Conservation (phyloP, 2,329 filamentous ascomycete species). For the Endoconidiophora polonica region DNA sequence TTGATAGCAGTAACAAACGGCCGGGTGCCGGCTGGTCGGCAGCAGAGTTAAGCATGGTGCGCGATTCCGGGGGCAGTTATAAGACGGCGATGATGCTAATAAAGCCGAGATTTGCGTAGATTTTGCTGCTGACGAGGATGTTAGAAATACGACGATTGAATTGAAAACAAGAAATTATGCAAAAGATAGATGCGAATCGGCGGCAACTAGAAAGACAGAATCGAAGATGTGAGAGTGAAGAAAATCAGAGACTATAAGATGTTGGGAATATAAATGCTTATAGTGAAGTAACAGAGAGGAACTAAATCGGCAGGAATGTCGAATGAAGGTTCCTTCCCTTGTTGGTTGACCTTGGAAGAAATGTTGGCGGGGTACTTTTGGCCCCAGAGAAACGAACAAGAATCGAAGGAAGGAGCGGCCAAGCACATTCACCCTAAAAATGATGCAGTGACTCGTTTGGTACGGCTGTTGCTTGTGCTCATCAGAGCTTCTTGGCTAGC, state of each 20-base stretch:
- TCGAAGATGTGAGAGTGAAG: background rate
- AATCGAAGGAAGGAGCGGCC: too few relatives aligned
- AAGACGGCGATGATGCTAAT: too few relatives aligned
- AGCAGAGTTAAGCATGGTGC: conserved; percentile 23
- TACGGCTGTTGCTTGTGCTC: too few relatives aligned
- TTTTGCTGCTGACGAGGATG: background rate
- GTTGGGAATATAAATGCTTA: background rate
- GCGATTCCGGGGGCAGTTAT: background rate
- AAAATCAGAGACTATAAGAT: background rate
- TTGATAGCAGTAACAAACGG: conserved; percentile 72
- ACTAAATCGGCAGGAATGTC: conserved; percentile 3
- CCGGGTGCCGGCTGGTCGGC: conserved; percentile 24
- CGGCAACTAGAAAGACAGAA: background rate
- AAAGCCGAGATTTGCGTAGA: background rate
- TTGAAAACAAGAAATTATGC: background rate
- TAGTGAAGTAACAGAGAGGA: background rate
- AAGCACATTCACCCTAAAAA: too few relatives aligned
- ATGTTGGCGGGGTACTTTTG: conserved; percentile 2
- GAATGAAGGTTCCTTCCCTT: background rate
- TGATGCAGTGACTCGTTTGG: too few relatives aligned
- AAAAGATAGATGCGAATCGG: background rate
- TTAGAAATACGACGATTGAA: background rate
- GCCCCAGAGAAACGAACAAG: background rate
- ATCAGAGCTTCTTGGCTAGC: too few relatives aligned
- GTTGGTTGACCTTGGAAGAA: background rate